phyloP scores from a whole-genome alignment of 305 asterid genomes.

The Rubia tinctorum region DNA sequence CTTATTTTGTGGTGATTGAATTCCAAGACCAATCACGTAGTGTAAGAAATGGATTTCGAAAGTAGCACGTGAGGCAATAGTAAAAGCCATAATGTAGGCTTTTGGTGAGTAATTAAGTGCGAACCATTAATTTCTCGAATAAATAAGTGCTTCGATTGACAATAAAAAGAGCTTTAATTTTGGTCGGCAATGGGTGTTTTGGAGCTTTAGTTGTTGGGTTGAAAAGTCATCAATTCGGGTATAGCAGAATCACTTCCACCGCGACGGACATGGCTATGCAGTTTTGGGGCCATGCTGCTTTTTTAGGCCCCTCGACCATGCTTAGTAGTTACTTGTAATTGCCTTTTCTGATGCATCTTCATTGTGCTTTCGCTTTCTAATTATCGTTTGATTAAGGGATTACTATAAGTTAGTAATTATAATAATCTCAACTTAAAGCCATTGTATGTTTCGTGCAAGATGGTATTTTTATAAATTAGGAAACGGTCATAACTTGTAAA shows the following conservation, averaged over 20 bases:
- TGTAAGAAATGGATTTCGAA: conserved; percentile 7
- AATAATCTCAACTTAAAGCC: too few species aligned
- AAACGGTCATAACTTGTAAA: too few species aligned
- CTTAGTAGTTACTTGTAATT: conserved; percentile 15
- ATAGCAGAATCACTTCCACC: conserved; percentile 13
- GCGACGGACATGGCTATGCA: conserved; percentile 18
- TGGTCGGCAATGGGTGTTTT: conserved; percentile 31
- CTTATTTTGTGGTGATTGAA: too few species aligned
- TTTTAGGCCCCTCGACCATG: conserved; percentile 1
- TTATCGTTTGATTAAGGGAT: too few species aligned
- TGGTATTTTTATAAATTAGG: too few species aligned
- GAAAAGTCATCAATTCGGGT: conserved; percentile 55
- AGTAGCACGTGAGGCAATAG: conserved; percentile 50
- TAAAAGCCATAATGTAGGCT: conserved; percentile 17
- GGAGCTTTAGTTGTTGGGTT: conserved; percentile 8
- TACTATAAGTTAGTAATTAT: too few species aligned
- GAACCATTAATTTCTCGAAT: conserved; percentile 30
- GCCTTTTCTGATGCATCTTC: neutral
- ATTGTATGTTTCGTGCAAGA: too few species aligned
- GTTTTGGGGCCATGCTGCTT: conserved; percentile 9
- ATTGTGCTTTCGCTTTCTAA: too few species aligned
- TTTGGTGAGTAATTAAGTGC: neutral
- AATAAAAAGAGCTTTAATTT: conserved; percentile 23
- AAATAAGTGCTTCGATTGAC: conserved; percentile 33
- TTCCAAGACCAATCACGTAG: neutral